These are phyloP conservation scores for Microsporum ferrugineum DNA, from an alignment of 2,329 filamentous ascomycete species.

Conservation along the genomic window DNA sequence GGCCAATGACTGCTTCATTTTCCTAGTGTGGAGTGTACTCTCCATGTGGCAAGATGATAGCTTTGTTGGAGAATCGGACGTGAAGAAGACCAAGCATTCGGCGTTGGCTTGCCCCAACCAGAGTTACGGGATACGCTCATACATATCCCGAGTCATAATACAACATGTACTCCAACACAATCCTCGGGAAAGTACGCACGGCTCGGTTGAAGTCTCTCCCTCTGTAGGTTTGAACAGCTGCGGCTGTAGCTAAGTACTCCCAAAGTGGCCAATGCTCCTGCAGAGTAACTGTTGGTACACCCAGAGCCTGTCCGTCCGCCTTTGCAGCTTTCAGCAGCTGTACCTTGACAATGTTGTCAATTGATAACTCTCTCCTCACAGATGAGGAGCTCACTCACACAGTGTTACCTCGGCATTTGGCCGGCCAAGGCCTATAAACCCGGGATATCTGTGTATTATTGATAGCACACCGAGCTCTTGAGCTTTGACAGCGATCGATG, in stretches of 20 bases:
- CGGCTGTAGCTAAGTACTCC: neutral
- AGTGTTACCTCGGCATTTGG: neutral
- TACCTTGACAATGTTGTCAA: neutral
- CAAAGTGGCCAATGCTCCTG: neutral
- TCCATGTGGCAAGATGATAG: too few species aligned
- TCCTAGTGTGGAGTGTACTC: too few species aligned
- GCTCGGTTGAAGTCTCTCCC: neutral
- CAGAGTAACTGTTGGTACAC: neutral
- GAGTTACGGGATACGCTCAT: neutral
- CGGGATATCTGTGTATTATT: neutral
- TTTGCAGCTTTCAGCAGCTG: neutral
- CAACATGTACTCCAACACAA: neutral
- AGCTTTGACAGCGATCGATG: neutral
- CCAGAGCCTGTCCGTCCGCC: neutral
- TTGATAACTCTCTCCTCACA: neutral
- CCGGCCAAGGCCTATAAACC: neutral
- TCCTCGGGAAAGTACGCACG: neutral
- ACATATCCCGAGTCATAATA: neutral
- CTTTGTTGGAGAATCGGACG: too few species aligned
- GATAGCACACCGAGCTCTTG: neutral
- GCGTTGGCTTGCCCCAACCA: neutral
- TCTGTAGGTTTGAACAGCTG: neutral
- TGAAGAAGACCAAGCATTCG: neutral
- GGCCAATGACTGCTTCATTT: too few species aligned
- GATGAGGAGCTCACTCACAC: neutral